Evolutionary conservation across 495 filamentous ascomycete genomes (phyloP).

Genomic region (Monascus purpureus): DNA sequence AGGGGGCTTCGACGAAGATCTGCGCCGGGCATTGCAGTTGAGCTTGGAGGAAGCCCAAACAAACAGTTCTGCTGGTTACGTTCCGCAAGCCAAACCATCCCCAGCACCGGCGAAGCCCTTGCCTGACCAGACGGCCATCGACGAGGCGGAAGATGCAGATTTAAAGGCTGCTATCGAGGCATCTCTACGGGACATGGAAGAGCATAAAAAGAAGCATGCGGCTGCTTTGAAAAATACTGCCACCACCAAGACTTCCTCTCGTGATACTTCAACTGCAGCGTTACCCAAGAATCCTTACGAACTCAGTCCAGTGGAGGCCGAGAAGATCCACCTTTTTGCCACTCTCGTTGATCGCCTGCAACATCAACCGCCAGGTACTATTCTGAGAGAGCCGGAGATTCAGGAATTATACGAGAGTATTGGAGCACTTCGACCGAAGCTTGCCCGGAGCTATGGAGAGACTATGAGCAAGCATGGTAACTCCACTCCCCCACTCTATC

Average conservation of each 20-base stretch:
- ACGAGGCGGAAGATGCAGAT: slow-evolving; percentile 67
- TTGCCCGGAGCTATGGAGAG: slow-evolving; percentile 92
- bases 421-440: slow-evolving; percentile 76
- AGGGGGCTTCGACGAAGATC: slow-evolving; percentile 87
- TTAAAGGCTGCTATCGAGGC: slow-evolving; percentile 93
- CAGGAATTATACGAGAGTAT: slow-evolving; percentile 98
- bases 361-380: slow-evolving; percentile 89
- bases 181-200: slow-evolving; percentile 94
- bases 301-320: slow-evolving; percentile 82
- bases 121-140: slow-evolving; percentile 4
- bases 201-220: slow-evolving; percentile 85
- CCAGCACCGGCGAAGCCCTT: slow-evolving; percentile 16
- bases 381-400: slow-evolving; percentile 89
- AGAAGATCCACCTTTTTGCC: slow-evolving; percentile 94
- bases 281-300: slow-evolving; percentile 85
- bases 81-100: slow-evolving; percentile 40
- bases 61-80: slow-evolving; percentile 54
- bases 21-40: slow-evolving; percentile 88
- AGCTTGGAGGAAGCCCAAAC: slow-evolving; percentile 86
- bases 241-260: slow-evolving; percentile 19
- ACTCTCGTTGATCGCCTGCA: slow-evolving; percentile 90
- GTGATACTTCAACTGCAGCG: slow-evolving; percentile 15
- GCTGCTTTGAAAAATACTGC: slow-evolving; percentile 57
- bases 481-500: slow-evolving; percentile 10
- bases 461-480: slow-evolving; percentile 98